Base-by-base conservation (phyloP, 345 rosid genomes). In the Aquilaria yunnanensis region DNA sequence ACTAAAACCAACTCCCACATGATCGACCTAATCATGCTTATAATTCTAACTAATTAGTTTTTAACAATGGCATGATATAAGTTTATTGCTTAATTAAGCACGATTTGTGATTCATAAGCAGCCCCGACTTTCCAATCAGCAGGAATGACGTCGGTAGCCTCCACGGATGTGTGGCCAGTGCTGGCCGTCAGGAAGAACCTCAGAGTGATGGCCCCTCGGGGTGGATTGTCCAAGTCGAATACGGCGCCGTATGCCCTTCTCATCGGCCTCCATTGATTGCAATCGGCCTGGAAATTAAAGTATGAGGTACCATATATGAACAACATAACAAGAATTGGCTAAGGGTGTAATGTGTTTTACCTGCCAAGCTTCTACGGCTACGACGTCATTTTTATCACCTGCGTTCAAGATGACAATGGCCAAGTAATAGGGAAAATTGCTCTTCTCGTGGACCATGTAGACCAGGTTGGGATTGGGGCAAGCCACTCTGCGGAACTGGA, bases 231-330 rank as follows among this genome's bases (percentile, higher is more conserved):
- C 23, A 54, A 47, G 78, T 89, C 98, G 31, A 70, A 91, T 47
- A 89, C 96, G 3, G 87, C 91, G 23, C 93, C 96, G 47, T 64
- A 84, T 5, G 74, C 91, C 75, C 82, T 84, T 71, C 96, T 80
- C 98, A 89, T 85, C 11, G 79, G 68, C 62, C 4, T 23, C 98
- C 96, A 89, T 47, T 82, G 75, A 58, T 78, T 74, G 64, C 79
- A 66, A 55, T 82, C 86, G 70, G 80, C 89, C 93, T 86, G 75
- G 60, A 37, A 37, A 37, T 37, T 37, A 37, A 37, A 37, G 7
- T 37, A 37, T 7, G 7, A 7, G 43, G 7, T 37, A 37, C 7
- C 4, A 37, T 37, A 47, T 31, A 29, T 47, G 33, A 43, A 29
- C 7, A 16, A 60, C 10, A 46, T 11, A 47, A 2, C 1, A 12